Percentiles rank a stretch among this genome's conserved stretches.
phyloP scores from a whole-genome alignment of 2,329 filamentous ascomycete genomes.

The Sporothrix pallida region DNA sequence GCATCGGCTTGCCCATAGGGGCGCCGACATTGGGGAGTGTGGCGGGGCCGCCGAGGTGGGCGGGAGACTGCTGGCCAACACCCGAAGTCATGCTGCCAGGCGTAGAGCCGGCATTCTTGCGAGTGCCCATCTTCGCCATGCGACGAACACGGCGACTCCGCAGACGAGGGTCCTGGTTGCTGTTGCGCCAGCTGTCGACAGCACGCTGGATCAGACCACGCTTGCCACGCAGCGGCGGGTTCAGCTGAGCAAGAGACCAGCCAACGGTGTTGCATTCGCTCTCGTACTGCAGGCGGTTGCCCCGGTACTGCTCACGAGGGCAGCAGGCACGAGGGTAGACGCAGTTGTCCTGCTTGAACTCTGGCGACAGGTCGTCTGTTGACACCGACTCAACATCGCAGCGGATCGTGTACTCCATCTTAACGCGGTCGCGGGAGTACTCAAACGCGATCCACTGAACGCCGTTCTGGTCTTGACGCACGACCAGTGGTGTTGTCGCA shows the following conservation, averaged over 20 bases:
- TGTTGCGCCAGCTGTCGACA: slow-evolving; percentile 98
- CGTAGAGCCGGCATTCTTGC: slow-evolving; percentile 67
- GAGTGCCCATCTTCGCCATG: slow-evolving; percentile 93
- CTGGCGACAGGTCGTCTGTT: slow-evolving; percentile 79
- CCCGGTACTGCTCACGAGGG: slow-evolving; percentile 92
- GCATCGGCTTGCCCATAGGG: slow-evolving; percentile 70
- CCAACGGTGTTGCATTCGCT: slow-evolving; percentile 99
- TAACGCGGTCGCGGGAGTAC: slow-evolving; percentile 94
- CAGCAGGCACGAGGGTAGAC: slow-evolving; percentile 96
- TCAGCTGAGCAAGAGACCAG: slow-evolving; percentile 95
- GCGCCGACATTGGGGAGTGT: slow-evolving; percentile 63
- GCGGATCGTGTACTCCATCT: slow-evolving; percentile 99
- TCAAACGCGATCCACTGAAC: slow-evolving; percentile 99
- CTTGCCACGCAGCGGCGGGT: slow-evolving; percentile 89
- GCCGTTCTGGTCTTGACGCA: slow-evolving; percentile 92
- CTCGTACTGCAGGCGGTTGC: slow-evolving; percentile 94
- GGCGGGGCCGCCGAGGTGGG: slow-evolving; percentile 55
- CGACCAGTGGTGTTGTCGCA: slow-evolving; percentile 91
- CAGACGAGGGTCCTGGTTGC: slow-evolving; percentile 92
- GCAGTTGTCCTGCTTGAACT: slow-evolving; percentile 98
- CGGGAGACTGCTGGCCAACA: slow-evolving; percentile 35
- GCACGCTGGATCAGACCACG: slow-evolving; percentile 94
- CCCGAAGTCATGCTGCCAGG: slow-evolving; percentile 44
- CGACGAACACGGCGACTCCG: slow-evolving; percentile 89
- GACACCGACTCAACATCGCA: slow-evolving; percentile 98